phyloP scores from a whole-genome alignment of 805 yeast genomes.

The Cyberlindnera mycetangii region DNA sequence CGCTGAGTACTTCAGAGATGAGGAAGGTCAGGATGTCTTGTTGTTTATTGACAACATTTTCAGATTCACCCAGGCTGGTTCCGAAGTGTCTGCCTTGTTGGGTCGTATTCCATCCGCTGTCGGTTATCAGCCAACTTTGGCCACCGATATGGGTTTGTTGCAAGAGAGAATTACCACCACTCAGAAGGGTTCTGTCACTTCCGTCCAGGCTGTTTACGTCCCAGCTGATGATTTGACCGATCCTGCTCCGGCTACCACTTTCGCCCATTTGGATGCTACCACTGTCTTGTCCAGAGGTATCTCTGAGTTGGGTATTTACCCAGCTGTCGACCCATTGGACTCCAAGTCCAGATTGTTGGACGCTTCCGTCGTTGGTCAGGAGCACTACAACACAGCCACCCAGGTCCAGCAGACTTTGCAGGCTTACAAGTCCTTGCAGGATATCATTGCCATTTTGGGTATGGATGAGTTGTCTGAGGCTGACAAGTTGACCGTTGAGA shows the following conservation, averaged over 20 bases:
- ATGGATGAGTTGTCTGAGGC: constrained; percentile 99
- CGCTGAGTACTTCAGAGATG: constrained; percentile 99
- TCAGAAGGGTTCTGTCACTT: constrained; percentile 98
- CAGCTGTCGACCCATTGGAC: constrained; percentile 99
- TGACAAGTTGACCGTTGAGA: constrained; percentile 98
- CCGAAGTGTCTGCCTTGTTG: constrained; percentile 98
- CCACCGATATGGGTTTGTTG: constrained; percentile 99
- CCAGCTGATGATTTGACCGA: constrained; percentile 99
- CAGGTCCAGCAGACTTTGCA: constrained; percentile 97
- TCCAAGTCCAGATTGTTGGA: constrained; percentile 98
- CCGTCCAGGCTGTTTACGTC: constrained; percentile 99
- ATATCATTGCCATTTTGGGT: constrained; percentile 99
- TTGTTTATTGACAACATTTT: constrained; percentile 99
- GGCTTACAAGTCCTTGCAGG: constrained; percentile 99
- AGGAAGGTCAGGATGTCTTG: constrained; percentile 99
- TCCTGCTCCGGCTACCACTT: constrained; percentile 99
- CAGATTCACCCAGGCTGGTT: constrained; percentile 99
- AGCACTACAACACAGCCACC: constrained; percentile 95
- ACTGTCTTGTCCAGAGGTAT: constrained; percentile 99
- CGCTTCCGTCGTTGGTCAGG: constrained; percentile 96
- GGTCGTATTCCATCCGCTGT: constrained; percentile 99
- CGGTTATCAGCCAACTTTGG: constrained; percentile 99
- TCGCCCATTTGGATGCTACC: constrained; percentile 99
- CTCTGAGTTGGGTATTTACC: constrained; percentile 99
- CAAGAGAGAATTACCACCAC: constrained; percentile 99